Percentiles rank a stretch among this genome's conserved stretches.
phyloP scores from a whole-genome alignment of 2,329 filamentous ascomycete species.

The Camillea tinctor region DNA sequence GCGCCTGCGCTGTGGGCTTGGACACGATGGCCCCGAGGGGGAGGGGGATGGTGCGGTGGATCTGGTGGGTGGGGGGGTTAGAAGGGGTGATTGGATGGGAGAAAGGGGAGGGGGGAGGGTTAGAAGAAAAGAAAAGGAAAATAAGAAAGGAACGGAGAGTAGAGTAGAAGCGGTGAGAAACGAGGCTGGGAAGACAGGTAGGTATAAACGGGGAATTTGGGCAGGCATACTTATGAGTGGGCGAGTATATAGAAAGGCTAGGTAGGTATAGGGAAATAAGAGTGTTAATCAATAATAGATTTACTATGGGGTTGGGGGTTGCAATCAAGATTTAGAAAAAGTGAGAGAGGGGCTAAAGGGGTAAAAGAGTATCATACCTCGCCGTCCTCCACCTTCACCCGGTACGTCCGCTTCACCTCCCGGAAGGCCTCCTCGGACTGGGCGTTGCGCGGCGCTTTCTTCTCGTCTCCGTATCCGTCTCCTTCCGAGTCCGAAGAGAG shows the following conservation, averaged over 20 bases:
- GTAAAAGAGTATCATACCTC: slow-evolving; percentile 39
- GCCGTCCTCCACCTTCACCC: slow-evolving; percentile 53
- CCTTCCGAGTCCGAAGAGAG: slow-evolving; percentile 38
- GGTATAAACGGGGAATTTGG: no score
- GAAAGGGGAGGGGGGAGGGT: background rate
- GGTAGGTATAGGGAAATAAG: no score
- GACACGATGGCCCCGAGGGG: slow-evolving; percentile 38
- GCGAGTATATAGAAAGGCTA: no score
- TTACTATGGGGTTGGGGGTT: no score
- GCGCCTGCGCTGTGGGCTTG: slow-evolving; percentile 50
- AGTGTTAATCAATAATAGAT: no score
- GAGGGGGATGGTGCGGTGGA: slow-evolving; percentile 42
- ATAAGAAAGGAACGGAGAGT: background rate
- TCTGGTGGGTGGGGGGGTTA: slow-evolving; percentile 32
- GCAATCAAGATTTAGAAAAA: no score
- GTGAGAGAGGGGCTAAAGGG: no score
- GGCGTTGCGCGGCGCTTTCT: slow-evolving; percentile 20
- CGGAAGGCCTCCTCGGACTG: slow-evolving; percentile 53
- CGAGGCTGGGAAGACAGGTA: no score
- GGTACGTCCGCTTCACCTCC: slow-evolving; percentile 44
- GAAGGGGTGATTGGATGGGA: background rate
- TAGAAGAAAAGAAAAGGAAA: slow-evolving; percentile 1
- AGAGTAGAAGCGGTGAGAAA: no score
- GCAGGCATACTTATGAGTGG: no score
- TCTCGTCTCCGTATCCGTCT: slow-evolving; percentile 19